Percentiles rank a stretch among this genome's conserved stretches.
Evolutionary conservation across 2,329 filamentous ascomycete genomes (phyloP).

Genomic region (Cordyceps pruinosa): DNA sequence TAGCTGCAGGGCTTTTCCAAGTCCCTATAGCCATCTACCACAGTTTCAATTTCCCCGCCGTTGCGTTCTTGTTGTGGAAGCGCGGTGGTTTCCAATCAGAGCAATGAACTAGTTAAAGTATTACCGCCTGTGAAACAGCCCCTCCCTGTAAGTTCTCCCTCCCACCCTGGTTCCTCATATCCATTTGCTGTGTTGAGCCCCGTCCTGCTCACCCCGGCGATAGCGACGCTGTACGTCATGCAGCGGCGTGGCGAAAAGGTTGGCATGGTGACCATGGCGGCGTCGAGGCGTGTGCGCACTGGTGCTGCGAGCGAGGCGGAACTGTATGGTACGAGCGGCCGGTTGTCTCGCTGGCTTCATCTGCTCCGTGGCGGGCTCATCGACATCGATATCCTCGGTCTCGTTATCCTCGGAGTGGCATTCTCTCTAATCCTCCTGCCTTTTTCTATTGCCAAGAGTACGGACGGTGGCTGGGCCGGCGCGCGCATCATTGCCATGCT

Average conservation of each 20-base stretch:
- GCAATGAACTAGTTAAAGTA: no score
- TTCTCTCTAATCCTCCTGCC: slow-evolving; percentile 50
- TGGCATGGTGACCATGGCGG: slow-evolving; percentile 38
- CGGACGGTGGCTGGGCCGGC: slow-evolving; percentile 34
- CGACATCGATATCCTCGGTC: slow-evolving; percentile 52
- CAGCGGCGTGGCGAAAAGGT: slow-evolving; percentile 50
- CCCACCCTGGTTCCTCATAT: no score
- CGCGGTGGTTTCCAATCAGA: no score
- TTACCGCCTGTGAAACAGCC: no score
- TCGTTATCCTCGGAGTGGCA: neutral
- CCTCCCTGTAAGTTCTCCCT: no score
- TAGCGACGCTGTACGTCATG: slow-evolving; percentile 48
- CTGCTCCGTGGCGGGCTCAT: slow-evolving; percentile 14
- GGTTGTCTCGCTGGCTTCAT: neutral
- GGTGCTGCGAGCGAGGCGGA: neutral
- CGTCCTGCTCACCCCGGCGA: slow-evolving; percentile 48
- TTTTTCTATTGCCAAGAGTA: slow-evolving; percentile 44
- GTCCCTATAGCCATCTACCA: no score
- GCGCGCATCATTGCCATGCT: slow-evolving; percentile 36
- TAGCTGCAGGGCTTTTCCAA: no score
- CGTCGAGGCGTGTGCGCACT: neutral
- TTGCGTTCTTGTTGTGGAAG: no score
- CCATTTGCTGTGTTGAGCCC: slow-evolving; percentile 57
- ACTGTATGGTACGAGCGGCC: neutral
- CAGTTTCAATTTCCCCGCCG: no score